phyloP scores from a whole-genome alignment of 495 filamentous ascomycete genomes.

The Friedmanniomyces simplex region DNA sequence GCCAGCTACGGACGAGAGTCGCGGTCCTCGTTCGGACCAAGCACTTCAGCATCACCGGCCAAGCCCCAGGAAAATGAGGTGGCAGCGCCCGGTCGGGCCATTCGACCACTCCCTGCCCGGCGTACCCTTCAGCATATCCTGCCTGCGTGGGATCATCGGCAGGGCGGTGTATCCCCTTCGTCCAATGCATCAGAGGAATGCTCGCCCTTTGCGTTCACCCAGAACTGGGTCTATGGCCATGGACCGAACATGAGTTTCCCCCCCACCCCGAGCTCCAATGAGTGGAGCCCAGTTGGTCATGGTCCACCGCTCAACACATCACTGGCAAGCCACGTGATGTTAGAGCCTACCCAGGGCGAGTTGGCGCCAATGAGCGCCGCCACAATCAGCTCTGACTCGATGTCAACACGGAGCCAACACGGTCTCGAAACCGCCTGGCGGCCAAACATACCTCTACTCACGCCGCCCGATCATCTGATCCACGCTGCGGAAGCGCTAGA shows the following conservation, averaged over 20 bases:
- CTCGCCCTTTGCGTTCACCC: neutral
- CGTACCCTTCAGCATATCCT: neutral
- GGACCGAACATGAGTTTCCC: no score
- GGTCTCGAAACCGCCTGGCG: neutral
- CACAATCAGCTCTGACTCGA: no score
- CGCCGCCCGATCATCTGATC: neutral
- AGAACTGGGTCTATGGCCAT: neutral
- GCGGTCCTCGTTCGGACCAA: neutral
- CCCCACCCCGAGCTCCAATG: no score
- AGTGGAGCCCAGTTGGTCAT: no score
- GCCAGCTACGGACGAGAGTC: neutral
- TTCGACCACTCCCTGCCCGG: neutral
- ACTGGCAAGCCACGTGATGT: no score
- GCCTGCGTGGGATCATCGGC: neutral
- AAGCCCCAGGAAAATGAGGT: neutral
- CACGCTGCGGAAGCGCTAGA: neutral
- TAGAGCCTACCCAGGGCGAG: no score
- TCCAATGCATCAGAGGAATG: neutral
- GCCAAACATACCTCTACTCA: neutral
- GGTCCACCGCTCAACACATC: no score
- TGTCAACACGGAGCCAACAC: neutral
- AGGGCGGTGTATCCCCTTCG: neutral
- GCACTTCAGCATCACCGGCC: neutral
- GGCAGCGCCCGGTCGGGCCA: neutral
- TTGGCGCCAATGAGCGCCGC: no score